These are phyloP conservation scores for Bauhinia variegata DNA, from an alignment of 306 rosid species.

Conservation along the genomic window DNA sequence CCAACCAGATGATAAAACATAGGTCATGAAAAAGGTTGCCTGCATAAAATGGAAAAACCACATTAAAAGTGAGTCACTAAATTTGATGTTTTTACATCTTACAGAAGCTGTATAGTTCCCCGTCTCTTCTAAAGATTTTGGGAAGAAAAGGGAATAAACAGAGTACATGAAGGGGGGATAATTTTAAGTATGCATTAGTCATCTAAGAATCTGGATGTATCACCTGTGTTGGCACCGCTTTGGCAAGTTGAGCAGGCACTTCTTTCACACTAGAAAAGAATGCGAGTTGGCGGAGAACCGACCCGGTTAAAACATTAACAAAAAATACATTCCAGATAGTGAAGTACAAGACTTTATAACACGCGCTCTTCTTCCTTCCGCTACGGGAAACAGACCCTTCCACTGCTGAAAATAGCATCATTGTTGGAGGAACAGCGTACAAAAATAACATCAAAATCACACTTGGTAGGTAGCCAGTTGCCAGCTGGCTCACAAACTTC, in stretches of 20 bases:
- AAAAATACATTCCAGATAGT: slow-evolving; percentile 96
- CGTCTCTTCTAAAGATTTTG: not conserved
- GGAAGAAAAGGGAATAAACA: not conserved
- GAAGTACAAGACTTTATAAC: slow-evolving; percentile 84
- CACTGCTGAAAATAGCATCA: slow-evolving; percentile 75
- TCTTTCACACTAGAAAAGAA: slow-evolving; percentile 73
- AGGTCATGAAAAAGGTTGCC: slow-evolving; percentile 88
- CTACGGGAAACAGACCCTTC: slow-evolving; percentile 94
- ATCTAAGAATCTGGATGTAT: slow-evolving; percentile 25
- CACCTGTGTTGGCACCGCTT: slow-evolving; percentile 91
- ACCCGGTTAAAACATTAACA: slow-evolving; percentile 82
- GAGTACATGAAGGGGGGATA: no score
- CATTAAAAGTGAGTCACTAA: slow-evolving; percentile 25
- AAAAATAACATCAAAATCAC: slow-evolving; percentile 73
- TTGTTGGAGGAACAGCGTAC: slow-evolving; percentile 70
- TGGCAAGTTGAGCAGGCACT: slow-evolving; percentile 78
- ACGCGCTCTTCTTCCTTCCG: slow-evolving; percentile 84
- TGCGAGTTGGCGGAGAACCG: slow-evolving; percentile 62
- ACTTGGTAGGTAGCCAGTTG: slow-evolving; percentile 95
- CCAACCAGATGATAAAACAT: slow-evolving; percentile 96
- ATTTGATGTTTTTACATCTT: slow-evolving; percentile 1
- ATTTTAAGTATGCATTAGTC: slow-evolving; percentile 7
- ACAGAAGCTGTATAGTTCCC: not conserved
- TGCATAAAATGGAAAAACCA: slow-evolving; percentile 39
- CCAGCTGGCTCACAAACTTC: slow-evolving; percentile 64